Base-by-base conservation (phyloP, 768 basidiomycete species). In the Fistulinella prunicolor region DNA sequence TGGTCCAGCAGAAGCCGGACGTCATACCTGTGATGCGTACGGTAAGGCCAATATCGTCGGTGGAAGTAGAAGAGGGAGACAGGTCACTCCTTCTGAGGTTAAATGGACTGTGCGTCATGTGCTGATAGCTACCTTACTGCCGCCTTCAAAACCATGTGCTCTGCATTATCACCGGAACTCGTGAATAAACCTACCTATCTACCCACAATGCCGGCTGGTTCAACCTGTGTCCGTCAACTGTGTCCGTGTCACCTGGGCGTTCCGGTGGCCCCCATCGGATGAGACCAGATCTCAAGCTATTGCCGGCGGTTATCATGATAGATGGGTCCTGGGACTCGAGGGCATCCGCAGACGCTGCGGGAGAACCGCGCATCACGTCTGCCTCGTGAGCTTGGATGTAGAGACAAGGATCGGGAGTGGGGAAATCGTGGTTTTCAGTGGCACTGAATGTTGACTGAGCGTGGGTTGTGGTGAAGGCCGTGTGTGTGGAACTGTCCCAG, bases 301-400 rank as follows among this genome's bases (percentile, higher is more conserved):
- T 37, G 26, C 57, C 47, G 34, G 38, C n/a, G 9, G 38, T 22
- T 21, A 38, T 35, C 20, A 47, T 41, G 21, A 42, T 35, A 26
- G 45, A 50, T 3, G 28, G 16, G 13, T 51, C 63, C 2, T 30
- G 53, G 41, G 56, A 70, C 30, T 71, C 72, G 49, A 70, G 64
- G 39, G 66, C 64, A 9, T 53, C 60, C 3, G 76, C 70, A 9
- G 63, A 52, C 4, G 52, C 54, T 1, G 77, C 79, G 16, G 67
- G 64, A 0, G 78, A 69, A 2, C 84, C 81, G 16, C 77, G 77
- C 4, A 83, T 63, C 19, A 94, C 67, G 41, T 86, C 82, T 5
- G 87, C 86, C 66, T 94, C 91, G 61, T 90, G 77, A 0, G 87
- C 91, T 55, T 83, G 81, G 28, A 91, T 69, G 50, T 72, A 78